A percentile compares a stretch with the other conserved stretches of the same genome.
phyloP scores from a whole-genome alignment of 202 grass and related monocot genomes.

The Miscanthus sacchariflorus region DNA sequence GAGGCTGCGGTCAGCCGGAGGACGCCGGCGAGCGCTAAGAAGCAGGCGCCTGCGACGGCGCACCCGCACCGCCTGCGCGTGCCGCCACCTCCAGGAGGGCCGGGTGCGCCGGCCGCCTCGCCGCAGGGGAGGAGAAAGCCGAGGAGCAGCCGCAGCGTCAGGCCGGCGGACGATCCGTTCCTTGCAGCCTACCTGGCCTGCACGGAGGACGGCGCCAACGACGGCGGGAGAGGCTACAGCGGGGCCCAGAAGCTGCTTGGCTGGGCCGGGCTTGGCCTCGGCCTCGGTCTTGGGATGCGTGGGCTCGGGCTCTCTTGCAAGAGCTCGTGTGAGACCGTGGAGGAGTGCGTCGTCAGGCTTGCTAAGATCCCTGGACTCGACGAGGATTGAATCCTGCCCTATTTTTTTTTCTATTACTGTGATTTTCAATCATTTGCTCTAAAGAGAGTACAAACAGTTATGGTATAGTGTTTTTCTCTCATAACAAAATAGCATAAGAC shows the following conservation, averaged over 20 bases:
- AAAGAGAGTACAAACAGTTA: background rate
- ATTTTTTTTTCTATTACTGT: too few species aligned
- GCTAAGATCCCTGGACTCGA: conserved; percentile 10
- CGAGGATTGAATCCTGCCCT: background rate
- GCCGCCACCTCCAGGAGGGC: conserved; percentile 66
- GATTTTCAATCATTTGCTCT: background rate
- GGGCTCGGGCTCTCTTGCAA: conserved; percentile 65
- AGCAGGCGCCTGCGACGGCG: background rate
- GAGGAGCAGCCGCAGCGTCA: conserved; percentile 19
- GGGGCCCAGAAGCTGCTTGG: background rate
- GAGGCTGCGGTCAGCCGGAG: background rate
- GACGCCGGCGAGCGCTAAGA: background rate
- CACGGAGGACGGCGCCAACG: conserved; percentile 39
- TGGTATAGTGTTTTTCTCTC: too few species aligned
- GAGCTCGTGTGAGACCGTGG: conserved; percentile 41
- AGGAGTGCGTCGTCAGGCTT: conserved; percentile 53
- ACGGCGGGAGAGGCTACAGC: background rate
- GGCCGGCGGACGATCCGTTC: conserved; percentile 72
- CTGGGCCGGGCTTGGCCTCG: conserved; percentile 31
- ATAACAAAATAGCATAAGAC: too few species aligned
- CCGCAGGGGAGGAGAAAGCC: background rate
- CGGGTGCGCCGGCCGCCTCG: background rate
- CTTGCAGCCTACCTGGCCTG: conserved; percentile 85
- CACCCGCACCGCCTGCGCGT: conserved; percentile 40
- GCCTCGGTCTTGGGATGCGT: conserved; percentile 31